Base-by-base conservation (phyloP, 1,139 yeast species). In the Debaryomycetaceae sp. region DNA sequence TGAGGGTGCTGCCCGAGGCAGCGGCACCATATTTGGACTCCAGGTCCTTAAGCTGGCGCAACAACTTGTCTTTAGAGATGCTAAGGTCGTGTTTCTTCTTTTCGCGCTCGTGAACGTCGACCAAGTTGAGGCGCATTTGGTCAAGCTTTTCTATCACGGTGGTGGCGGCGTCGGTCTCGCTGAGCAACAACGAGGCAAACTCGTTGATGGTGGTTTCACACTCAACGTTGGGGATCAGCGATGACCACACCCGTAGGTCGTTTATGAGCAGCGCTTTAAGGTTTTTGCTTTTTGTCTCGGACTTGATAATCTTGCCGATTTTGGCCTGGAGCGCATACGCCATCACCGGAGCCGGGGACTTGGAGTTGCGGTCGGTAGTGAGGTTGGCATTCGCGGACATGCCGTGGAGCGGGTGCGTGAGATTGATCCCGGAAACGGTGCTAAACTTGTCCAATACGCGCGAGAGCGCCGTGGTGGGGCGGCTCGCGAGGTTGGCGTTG, bases 101-200 rank as follows among this genome's bases (percentile, higher is more conserved):
- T 48, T 77, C 83, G 37, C 82, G 57, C 37, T 71, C 71, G 28
- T 65, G 54, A 2, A 76, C 73, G 34, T 63, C 65, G 4, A 52
- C 48, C 29, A 77, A 50, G 35, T 67, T 69, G 13, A 60, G 44
- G 32, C 59, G 62, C 25, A 73, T 49, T 31, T 49, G 56, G 27
- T 66, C 73, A 35, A 67, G 50, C 39, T 58, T 65, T 32, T 70
- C 65, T 17, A 58, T 48, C 22, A 58, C 32, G 12, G 51, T 50
- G 9, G 56, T 58, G 23, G 49, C 51, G n/a, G 56, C 40, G 10
- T 53, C 52, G 12, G 55, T 43, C 37, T 71, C 71, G n/a, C 48
- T 35, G 13, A 56, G 58, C 3, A 70, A 42, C 8, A 71, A 46
- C 22, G 51, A 49, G 23, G 61, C 54, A 34, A 65, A 68, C 29